Conservation (phyloP, 495 filamentous ascomycete genomes). For the Podospora fimiseda region DNA sequence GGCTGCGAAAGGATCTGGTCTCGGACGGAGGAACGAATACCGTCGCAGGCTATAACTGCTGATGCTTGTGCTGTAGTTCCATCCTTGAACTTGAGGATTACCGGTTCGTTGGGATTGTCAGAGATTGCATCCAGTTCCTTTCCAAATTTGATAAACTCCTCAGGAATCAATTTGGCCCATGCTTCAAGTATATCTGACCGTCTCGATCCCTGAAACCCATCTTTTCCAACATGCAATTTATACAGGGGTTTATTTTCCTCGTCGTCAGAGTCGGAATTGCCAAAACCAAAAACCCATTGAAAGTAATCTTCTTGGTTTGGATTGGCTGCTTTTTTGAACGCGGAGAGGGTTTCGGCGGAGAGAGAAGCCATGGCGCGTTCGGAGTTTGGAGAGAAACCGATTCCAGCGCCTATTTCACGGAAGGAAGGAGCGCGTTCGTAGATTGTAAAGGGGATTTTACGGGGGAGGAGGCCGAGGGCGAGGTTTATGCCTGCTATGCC, state of each 20-base stretch:
- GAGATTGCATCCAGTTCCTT: conserved; percentile 24
- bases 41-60: conserved; percentile 42
- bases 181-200: conserved; percentile 38
- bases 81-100: conserved; percentile 30
- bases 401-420: conserved; percentile 53
- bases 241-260: conserved; percentile 26
- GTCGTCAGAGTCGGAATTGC: neutral
- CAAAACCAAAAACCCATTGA: conserved; percentile 35
- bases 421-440: conserved; percentile 51
- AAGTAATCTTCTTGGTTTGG: conserved; percentile 38
- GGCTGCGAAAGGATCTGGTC: conserved; percentile 29
- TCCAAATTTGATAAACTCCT: conserved; percentile 24
- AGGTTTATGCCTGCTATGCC: conserved; percentile 56
- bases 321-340: conserved; percentile 34
- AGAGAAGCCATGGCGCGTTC: conserved; percentile 48
- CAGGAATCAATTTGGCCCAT: conserved; percentile 29
- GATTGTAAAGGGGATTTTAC: conserved; percentile 41
- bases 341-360: conserved; percentile 30
- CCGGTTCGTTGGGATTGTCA: conserved; percentile 8
- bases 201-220: conserved; percentile 37
- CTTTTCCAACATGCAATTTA: conserved; percentile 31
- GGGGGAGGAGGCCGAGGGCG: conserved; percentile 48
- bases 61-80: conserved; percentile 27
- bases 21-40: conserved; percentile 37
- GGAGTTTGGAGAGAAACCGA: conserved; percentile 54